Base-by-base conservation (phyloP, 2,329 filamentous ascomycete genomes). In the Aureobasidium uvarum region DNA sequence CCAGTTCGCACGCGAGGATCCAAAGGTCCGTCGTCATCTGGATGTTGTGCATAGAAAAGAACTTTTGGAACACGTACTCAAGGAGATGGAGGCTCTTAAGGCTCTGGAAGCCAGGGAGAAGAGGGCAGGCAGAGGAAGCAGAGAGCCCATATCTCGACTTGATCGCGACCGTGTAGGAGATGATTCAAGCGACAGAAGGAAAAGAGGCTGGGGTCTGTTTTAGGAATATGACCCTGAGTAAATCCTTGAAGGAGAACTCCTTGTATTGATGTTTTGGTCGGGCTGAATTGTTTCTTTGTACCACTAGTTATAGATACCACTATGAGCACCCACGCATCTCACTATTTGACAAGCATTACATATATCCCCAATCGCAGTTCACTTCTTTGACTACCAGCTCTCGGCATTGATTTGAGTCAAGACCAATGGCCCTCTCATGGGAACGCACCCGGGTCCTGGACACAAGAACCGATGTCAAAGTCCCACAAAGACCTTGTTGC, bases 21-120 rank as follows among this genome's bases (percentile, higher is more conserved):
- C 92, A 20, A 95, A 94, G 77, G 89, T 99, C 68, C 85, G 89
- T 68, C 84, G 89, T 55, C 96, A 99, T 75, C 82, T 99, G 50
- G 96, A 99, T 71, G 88, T 98, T 28, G 96, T 98, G 70, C 85
- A 88, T 68, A 85, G 93, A 69, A 99, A 99, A 78, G 93, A 97
- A 73, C 82, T 97, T 66, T 84, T 99, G 5, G 94, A 99, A 79
- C 81, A 97, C 65, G 95, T 96, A 5, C 82, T 99, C 36, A 89
- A 92, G 75, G 98, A 99, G 83, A 98, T 99, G 86, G 93, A 98
- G 75, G 89, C 91, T 66, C 78, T 99, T 72, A 84, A 91, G 66
- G 89, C 93, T 72, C 81, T 99, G 10, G 93, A 98, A 73, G 88
- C 89, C 11, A 81, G 89, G 63, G 89, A 89, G 69, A 86, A 87